These are phyloP conservation scores for Venustampulla echinocandica DNA, from an alignment of 495 filamentous ascomycete species.

Conservation along the genomic window DNA sequence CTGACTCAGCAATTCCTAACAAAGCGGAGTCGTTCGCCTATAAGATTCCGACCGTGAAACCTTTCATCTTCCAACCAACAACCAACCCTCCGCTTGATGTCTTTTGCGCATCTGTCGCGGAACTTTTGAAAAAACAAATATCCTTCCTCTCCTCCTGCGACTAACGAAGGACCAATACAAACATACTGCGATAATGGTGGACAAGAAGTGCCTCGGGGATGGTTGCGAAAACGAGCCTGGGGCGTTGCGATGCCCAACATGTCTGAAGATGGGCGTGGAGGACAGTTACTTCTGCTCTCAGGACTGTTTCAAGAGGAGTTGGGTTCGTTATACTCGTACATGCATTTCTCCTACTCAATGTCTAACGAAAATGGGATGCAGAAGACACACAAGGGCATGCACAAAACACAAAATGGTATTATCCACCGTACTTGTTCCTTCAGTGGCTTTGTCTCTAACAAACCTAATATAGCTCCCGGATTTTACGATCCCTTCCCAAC, in stretches of 20 bases:
- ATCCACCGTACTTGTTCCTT: constrained; percentile 58
- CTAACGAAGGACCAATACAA: too few relatives aligned
- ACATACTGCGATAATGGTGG: too few relatives aligned
- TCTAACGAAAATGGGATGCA: neutral
- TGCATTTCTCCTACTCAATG: neutral
- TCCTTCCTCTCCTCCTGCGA: too few relatives aligned
- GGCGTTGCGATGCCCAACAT: constrained; percentile 85
- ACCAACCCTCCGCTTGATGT: too few relatives aligned
- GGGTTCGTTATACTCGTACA: constrained; percentile 51
- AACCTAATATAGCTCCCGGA: constrained; percentile 82
- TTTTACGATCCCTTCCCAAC: constrained; percentile 84
- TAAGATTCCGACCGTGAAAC: too few relatives aligned
- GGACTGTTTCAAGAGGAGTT: constrained; percentile 97
- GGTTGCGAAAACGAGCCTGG: constrained; percentile 81
- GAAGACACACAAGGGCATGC: constrained; percentile 81
- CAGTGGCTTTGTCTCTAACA: constrained; percentile 74
- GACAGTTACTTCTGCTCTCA: constrained; percentile 96
- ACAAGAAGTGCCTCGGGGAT: constrained; percentile 71
- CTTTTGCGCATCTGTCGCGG: too few relatives aligned
- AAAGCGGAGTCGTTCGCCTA: too few relatives aligned
- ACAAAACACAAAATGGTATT: constrained; percentile 76
- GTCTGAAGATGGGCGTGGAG: constrained; percentile 73
- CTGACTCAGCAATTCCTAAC: too few relatives aligned
- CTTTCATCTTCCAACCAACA: too few relatives aligned
- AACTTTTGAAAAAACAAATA: too few relatives aligned